Evolutionary conservation across 768 basidiomycete species (phyloP).

Genomic region (Leccinellum luteum): DNA sequence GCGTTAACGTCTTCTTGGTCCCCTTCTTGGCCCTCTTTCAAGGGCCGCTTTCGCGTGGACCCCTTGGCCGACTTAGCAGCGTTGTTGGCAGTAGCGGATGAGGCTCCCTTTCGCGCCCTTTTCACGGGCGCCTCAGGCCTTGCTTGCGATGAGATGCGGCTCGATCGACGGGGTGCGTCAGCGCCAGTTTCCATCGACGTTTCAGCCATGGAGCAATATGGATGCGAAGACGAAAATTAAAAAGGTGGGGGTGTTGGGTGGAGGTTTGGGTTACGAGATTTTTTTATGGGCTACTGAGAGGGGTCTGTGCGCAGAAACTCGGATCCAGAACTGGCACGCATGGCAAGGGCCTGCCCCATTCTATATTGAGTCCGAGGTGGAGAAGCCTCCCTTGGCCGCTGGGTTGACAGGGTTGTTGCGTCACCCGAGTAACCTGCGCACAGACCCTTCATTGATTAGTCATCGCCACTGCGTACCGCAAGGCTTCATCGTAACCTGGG

Average conservation of each 20-base stretch:
- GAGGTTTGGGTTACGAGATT: constrained; percentile 5
- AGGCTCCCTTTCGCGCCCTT: constrained; percentile 13
- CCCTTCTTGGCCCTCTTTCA: constrained; percentile 20
- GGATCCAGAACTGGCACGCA: constrained; percentile 10
- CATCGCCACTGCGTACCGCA: background rate
- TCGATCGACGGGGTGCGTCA: constrained; percentile 49
- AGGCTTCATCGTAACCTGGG: no score
- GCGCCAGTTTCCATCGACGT: constrained; percentile 18
- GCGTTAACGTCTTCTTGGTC: constrained; percentile 17
- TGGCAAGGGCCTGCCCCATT: constrained; percentile 17
- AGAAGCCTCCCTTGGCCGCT: background rate
- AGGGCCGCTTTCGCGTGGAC: constrained; percentile 36
- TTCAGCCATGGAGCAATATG: constrained; percentile 12
- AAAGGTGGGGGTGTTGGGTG: background rate
- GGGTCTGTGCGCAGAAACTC: constrained; percentile 26
- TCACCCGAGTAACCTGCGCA: background rate
- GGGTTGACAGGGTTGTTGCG: background rate
- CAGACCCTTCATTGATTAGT: background rate
- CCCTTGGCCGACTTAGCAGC: constrained; percentile 30
- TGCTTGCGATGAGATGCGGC: constrained; percentile 51
- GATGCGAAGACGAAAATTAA: background rate
- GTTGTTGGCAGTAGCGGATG: constrained; percentile 16
- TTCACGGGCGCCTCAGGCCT: constrained; percentile 30
- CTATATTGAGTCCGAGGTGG: constrained; percentile 18
- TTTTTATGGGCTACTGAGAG: constrained; percentile 3